Evolutionary conservation across 2,329 filamentous ascomycete species (phyloP), one percentile per base, ranked within the genome.

Genomic region (Penicillium thymicola): DNA sequence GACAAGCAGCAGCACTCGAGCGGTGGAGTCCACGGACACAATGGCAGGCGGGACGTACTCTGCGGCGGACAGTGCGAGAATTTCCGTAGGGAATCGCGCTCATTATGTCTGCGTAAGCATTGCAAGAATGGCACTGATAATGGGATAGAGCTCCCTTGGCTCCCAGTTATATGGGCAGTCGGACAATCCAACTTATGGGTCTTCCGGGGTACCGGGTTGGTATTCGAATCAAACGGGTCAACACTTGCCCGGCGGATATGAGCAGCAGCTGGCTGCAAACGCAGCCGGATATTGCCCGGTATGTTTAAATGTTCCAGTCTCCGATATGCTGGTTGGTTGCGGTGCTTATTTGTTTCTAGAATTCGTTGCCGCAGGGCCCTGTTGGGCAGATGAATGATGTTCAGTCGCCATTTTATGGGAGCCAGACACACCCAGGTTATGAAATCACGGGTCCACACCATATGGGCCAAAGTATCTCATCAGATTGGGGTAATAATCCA

Each of bases 81-180:
- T 59, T 59, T 69, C 67, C 56, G 68, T 70, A 70, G 57, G 67
- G 58, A 59, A 60, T 60, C 51, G 51, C 55, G 56, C 63, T 62
- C 59, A 60, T 62, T 57, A 59, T 60, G 55, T 63, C 58, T 58
- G 41, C 60, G 56, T 50, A 48, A 59, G 36, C 54, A 44, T 60
- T 59, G 32, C 38, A 59, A 63, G 54, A 60, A 46, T 62, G 58
- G 59, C 59, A 63, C 67, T 70, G 67, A 70, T 65, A 54, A 51
- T 52, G 54, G 58, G 51, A 59, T 66, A 68, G 66, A 68, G 56
- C 60, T 63, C 64, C 38, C 54, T 66, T 44, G 43, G 60, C 53
- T 48, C 65, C 43, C 62, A 60, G 27, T 42, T 60, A 36, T 58
- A 63, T 56, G 55, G 45, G 37, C 57, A 60, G 45, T 38, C 45